These are phyloP conservation scores for Magnaporthiopsis incrustans DNA, from an alignment of 2,329 filamentous ascomycete genomes.

Conservation along the genomic window DNA sequence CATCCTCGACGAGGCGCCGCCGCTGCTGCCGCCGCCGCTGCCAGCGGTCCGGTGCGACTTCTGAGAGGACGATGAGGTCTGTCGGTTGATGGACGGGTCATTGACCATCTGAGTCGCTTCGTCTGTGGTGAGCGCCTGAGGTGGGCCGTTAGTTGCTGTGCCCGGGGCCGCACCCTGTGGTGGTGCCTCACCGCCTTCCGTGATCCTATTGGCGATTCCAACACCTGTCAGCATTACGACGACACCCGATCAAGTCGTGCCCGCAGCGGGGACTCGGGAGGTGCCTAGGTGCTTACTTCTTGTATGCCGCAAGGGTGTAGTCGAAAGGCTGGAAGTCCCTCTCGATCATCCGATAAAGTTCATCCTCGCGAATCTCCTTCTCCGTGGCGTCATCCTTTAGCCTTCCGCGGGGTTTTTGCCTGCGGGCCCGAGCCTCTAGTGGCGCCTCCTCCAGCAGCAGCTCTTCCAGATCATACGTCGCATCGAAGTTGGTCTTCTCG, in stretches of 20 bases:
- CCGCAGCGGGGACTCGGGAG: neutral
- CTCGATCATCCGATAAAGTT: constrained; percentile 90
- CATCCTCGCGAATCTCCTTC: constrained; percentile 90
- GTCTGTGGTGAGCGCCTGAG: constrained; percentile 45
- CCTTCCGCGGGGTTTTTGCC: constrained; percentile 87
- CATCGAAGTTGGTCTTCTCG: constrained; percentile 98
- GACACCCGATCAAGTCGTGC: neutral
- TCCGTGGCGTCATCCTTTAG: constrained; percentile 91
- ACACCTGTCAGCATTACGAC: neutral
- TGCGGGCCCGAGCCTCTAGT: constrained; percentile 80
- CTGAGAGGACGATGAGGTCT: constrained; percentile 5
- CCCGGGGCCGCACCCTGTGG: neutral
- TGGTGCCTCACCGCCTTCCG: constrained; percentile 18
- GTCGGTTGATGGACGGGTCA: constrained; percentile 11
- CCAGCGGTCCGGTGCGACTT: constrained; percentile 7
- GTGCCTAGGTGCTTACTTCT: constrained; percentile 50
- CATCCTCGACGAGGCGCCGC: constrained; percentile 11
- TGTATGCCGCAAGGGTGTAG: constrained; percentile 77
- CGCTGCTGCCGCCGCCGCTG: constrained; percentile 15
- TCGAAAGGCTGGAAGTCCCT: constrained; percentile 91
- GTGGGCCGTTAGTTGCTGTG: constrained; percentile 13
- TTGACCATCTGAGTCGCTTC: constrained; percentile 30
- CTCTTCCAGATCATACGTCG: constrained; percentile 95
- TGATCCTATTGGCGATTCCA: constrained; percentile 10
- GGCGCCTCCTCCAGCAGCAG: constrained; percentile 89